phyloP scores from a whole-genome alignment of 2,329 filamentous ascomycete species.

The Scopulariopsis brevicaulis region DNA sequence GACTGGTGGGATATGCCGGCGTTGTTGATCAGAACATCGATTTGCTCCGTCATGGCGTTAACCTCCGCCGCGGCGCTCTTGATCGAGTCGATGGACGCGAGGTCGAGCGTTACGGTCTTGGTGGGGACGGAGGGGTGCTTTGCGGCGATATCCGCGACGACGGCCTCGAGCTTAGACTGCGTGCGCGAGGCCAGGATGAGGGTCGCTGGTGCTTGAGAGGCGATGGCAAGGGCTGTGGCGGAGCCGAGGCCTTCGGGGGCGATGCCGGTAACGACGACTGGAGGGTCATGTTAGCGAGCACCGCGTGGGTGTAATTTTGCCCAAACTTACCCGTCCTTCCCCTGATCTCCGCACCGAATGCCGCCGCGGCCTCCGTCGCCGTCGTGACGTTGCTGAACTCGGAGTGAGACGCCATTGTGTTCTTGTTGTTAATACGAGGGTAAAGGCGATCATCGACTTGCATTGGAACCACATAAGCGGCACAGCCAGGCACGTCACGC shows the following conservation, averaged over 20 bases:
- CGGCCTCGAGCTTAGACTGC: slow-evolving; percentile 20
- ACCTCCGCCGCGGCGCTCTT: slow-evolving; percentile 24
- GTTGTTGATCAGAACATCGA: slow-evolving; percentile 30
- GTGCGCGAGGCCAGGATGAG: slow-evolving; percentile 35
- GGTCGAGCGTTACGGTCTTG: slow-evolving; percentile 17
- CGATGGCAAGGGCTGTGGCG: slow-evolving; percentile 22
- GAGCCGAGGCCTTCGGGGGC: slow-evolving; percentile 26
- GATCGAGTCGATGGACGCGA: slow-evolving; percentile 22
- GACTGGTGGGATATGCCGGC: slow-evolving; percentile 28
- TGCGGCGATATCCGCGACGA: background rate
- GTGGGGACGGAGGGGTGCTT: slow-evolving; percentile 4
- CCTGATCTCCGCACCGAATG: slow-evolving; percentile 18
- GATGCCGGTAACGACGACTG: slow-evolving; percentile 29
- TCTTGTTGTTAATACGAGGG: background rate
- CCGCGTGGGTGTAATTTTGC: background rate
- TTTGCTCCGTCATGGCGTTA: slow-evolving; percentile 12
- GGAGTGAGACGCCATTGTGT: background rate
- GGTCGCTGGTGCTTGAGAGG: slow-evolving; percentile 23
- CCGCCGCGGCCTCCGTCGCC: slow-evolving; percentile 14
- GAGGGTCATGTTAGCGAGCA: background rate
- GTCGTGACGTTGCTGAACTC: slow-evolving; percentile 9
- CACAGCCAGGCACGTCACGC: background rate
- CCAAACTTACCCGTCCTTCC: slow-evolving; percentile 15
- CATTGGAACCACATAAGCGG: background rate
- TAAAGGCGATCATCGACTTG: background rate